Conservation (phyloP, 306 rosid species). For the Cucumis sativus region DNA sequence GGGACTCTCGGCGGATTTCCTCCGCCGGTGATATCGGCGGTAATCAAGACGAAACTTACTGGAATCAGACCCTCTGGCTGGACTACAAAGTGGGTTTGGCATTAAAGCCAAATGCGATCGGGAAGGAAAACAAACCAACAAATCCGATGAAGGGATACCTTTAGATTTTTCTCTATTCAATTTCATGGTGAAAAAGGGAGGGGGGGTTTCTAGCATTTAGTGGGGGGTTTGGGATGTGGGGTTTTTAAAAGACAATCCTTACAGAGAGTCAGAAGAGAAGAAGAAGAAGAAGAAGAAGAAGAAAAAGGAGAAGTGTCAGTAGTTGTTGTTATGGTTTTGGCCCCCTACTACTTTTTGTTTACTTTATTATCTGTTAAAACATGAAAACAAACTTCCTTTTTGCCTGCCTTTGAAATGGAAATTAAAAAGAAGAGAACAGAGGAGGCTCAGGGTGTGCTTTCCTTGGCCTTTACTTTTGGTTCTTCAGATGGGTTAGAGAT, state of each 20-base stretch:
- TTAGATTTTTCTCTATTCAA: constrained; percentile 36
- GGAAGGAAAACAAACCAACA: constrained; percentile 80
- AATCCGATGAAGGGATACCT: constrained; percentile 52
- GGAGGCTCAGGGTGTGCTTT: background rate
- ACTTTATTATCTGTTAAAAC: constrained; percentile 11
- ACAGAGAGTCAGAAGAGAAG: background rate
- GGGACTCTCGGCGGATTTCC: constrained; percentile 23
- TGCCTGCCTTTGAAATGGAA: constrained; percentile 21
- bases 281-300: background rate
- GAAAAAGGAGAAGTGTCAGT: background rate
- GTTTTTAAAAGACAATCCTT: background rate
- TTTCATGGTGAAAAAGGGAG: constrained; percentile 16
- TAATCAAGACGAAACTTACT: constrained; percentile 27
- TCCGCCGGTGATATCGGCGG: constrained; percentile 8
- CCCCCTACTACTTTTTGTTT: background rate
- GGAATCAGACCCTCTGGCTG: constrained; percentile 44
- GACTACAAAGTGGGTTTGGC: constrained; percentile 91
- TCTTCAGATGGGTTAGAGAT: background rate
- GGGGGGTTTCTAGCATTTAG: background rate
- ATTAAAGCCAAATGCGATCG: constrained; percentile 50
- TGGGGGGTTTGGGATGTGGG: background rate
- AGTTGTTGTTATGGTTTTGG: background rate
- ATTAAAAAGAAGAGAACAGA: background rate
- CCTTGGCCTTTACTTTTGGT: constrained; percentile 8
- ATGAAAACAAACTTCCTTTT: background rate